Evolutionary conservation across 2,329 filamentous ascomycete species (phyloP), one percentile per base, ranked within the genome.

Genomic region (Magnaporthiopsis incrustans): DNA sequence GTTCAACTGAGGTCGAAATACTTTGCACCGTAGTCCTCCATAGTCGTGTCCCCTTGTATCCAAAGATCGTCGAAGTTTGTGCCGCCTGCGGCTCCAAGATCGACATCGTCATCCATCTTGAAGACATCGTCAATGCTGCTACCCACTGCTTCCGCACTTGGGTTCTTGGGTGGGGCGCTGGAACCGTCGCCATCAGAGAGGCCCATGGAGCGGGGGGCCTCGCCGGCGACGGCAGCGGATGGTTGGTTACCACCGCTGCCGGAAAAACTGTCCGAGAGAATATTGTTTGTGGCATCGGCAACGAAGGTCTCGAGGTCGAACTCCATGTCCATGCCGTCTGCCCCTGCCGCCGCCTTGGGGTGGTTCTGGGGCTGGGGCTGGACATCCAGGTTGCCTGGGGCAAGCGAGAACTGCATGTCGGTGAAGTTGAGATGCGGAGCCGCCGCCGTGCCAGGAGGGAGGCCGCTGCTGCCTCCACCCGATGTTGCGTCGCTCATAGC

Each of bases 381-480:
- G 60, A 32, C 66, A 7, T 67, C 65, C n/a, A 35, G 26, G n/a
- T 57, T 57, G 12, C 77, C 67, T 0, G 82, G 79, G 1, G 80
- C 82, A 5, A 85, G 74, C 0, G 81, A 79, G 67, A 85, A 85
- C 50, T 82, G 78, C 81, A 85, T 85, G 67, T 85, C 77, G 18
- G 83, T 85, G 68, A 85, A 85, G 66, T 79, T 79, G 10, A 80
- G 75, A 62, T 79, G 77, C n/a, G 77, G 71, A 60, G 68, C 60
- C 3, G 64, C 27, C n/a, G 66, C 64, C 11, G 67, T 63, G 1
- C 59, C 25, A 68, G 60, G 35, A 64, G 59, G 18, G 68, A 67
- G 22, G 67, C 25, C 38, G 10, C 35, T n/a, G n/a, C 60, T 27
- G 53, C 50, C n/a, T 44, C 26, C 30, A 12, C 61, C 66, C 63